A percentile compares a stretch with the other conserved stretches of the same genome.
phyloP scores from a whole-genome alignment of 1,139 yeast species.

The Hemisphaericaspora xylanilytica region DNA sequence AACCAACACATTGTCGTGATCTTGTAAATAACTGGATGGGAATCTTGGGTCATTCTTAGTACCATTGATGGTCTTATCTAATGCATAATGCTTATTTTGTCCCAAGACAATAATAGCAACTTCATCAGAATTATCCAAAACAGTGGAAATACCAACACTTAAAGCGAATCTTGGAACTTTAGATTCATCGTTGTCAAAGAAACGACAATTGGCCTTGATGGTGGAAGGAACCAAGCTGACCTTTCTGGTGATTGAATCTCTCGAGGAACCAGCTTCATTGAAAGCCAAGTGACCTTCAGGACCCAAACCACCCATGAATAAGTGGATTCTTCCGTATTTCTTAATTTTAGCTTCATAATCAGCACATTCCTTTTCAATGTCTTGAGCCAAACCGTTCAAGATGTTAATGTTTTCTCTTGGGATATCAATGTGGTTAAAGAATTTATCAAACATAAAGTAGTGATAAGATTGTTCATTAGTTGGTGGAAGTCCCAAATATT shows the following conservation, averaged over 20 bases:
- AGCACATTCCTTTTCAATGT: slow-evolving; percentile 48
- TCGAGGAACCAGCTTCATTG: slow-evolving; percentile 56
- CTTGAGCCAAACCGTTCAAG: slow-evolving; percentile 50
- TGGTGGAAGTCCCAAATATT: slow-evolving; percentile 52
- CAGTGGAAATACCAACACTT: slow-evolving; percentile 62
- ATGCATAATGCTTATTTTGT: slow-evolving; percentile 40
- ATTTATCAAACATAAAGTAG: slow-evolving; percentile 58
- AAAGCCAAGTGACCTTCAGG: slow-evolving; percentile 67
- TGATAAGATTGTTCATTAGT: slow-evolving; percentile 54
- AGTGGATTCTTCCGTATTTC: slow-evolving; percentile 50
- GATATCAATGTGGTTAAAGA: slow-evolving; percentile 59
- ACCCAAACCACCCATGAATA: slow-evolving; percentile 63
- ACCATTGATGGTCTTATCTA: slow-evolving; percentile 43
- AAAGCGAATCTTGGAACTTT: slow-evolving; percentile 56
- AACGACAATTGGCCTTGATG: slow-evolving; percentile 56
- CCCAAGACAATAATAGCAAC: slow-evolving; percentile 51
- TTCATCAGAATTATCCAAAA: slow-evolving; percentile 56
- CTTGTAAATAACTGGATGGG: slow-evolving; percentile 50
- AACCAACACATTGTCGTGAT: slow-evolving; percentile 42
- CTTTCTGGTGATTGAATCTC: slow-evolving; percentile 47
- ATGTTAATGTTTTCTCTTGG: slow-evolving; percentile 55
- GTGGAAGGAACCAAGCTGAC: slow-evolving; percentile 53
- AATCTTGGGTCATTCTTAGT: slow-evolving; percentile 32
- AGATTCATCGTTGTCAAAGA: slow-evolving; percentile 45
- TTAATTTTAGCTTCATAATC: slow-evolving; percentile 52